Base-by-base conservation (phyloP, 768 basidiomycete genomes). In the Pleurotus cornucopiae region DNA sequence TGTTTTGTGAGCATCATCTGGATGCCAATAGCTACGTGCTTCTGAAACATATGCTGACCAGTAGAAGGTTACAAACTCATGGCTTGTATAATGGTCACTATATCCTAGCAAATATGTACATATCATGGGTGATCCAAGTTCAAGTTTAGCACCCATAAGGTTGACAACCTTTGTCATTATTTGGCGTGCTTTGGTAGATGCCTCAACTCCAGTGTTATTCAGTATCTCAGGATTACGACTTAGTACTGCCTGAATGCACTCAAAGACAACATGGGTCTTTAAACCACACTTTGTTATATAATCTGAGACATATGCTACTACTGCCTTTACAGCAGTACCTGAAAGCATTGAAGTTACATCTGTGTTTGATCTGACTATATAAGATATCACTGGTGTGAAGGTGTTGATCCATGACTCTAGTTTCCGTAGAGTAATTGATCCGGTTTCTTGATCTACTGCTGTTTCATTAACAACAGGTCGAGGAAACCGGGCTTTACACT, bases 401-500 rank as follows among this genome's bases (percentile, higher is more conserved):
- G 55, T 56, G 11, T 56, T 56, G 1, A 56, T 16, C 55, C 55
- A 56, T 6, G 46, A 3, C 26, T 56, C 55, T 9, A 9, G 9
- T n/a, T 56, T 48, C 37, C 40, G 48, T 6, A 56, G 3, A n/a
- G 14, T 18, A 6, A 56, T 40, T 13, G 46, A 16, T 12, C 55
- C 55, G 0, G 34, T 38, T 16, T 44, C 18, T 6, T 23, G 2
- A 48, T 55, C 25, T 18, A 55, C 44, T 20, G 6, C 16, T 26
- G 45, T 44, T 18, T 44, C 21, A 6, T 25, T 7, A 11, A 45
- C 39, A 38, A 62, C 53, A 3, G 54, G 34, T 21, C 71, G 43
- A 2, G 74, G 75, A 66, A 74, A 75, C 0, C 71, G 45, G 1
- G 68, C 62, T 56, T 64, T 69, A 55, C 74, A 75, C 18, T 51